Evolutionary conservation across 2,329 filamentous ascomycete species (phyloP).

Genomic region (Ceratocystis alfenasii): DNA sequence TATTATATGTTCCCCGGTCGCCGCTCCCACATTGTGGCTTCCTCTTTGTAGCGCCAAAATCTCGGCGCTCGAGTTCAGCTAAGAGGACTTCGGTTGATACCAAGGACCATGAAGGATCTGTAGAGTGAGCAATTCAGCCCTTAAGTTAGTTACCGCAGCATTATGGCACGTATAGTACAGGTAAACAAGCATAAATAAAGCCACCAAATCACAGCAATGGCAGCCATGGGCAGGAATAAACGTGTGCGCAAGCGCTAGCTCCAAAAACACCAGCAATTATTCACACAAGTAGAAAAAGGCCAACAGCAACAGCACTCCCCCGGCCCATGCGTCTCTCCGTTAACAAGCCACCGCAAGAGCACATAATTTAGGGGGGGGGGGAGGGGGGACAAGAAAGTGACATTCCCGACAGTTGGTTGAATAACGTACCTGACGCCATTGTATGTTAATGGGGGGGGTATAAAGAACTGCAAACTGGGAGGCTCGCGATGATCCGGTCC

Average conservation of each 20-base stretch:
- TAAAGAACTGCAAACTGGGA: not conserved
- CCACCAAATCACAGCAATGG: not conserved
- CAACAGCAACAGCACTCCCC: not conserved
- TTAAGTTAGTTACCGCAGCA: not conserved
- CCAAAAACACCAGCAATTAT: not conserved
- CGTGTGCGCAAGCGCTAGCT: not conserved
- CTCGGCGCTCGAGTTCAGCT: conserved; percentile 41
- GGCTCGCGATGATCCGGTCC: not conserved
- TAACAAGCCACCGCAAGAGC: not conserved
- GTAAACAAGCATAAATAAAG: not conserved
- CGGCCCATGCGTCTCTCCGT: not conserved
- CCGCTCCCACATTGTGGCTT: conserved; percentile 42
- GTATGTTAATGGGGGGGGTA: not conserved
- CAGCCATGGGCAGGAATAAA: not conserved
- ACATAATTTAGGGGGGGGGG: not conserved
- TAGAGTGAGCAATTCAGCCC: not conserved
- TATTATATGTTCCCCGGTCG: conserved; percentile 49
- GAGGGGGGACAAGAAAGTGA: not conserved
- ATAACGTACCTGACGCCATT: conserved; percentile 3
- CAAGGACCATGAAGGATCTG: conserved; percentile 34
- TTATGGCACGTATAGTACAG: not conserved
- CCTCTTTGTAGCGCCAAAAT: conserved; percentile 27
- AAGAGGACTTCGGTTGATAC: conserved; percentile 41
- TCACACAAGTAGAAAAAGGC: not conserved
- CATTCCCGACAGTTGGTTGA: not conserved